Base-by-base conservation (phyloP, 441 rosid genomes). In the Pelargonium citronellum region DNA sequence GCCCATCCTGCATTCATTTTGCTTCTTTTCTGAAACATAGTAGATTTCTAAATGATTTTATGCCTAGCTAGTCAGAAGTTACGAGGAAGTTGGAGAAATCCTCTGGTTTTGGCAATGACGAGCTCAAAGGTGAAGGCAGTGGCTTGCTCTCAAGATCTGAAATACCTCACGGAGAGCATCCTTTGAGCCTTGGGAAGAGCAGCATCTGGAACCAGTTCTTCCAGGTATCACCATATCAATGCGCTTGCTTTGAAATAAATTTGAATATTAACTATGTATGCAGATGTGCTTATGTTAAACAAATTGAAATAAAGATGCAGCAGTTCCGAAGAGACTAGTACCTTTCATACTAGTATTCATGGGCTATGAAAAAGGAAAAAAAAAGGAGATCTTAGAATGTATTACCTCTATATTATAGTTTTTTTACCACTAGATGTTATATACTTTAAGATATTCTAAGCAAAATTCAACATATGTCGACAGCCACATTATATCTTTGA, bases 1-100 rank as follows among this genome's bases (percentile, higher is more conserved):
- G 16, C 58, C 58, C 58, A 51, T 51, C 6, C 58, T 51, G 16
- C 58, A 51, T 51, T 51, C 58, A 5, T 13, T 51, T 51, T 51
- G 17, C 15, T 24, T 69, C 60, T 73, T 69, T 68, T 67, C 74
- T 72, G 73, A 64, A 71, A 71, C 66, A 58, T 68, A 60, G 74
- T 69, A 79, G 79, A 69, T 86, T 73, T 85, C 91, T 91, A 75
- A 94, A 67, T 85, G 68, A 82, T 80, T 86, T 69, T 83, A 82
- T 86, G 97, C 83, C 85, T 95, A 87, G 96, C 83, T 85, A 95
- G 99, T 85, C 99, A 85, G 99, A 94, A 87, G 89, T 91, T 76
- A 79, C 99, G 63, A 85, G 96, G 90, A 95, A 85, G 86, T 68
- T 89, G 87, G 97, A 90, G 79, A 87, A 89, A 74, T 83, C 90